phyloP scores from a whole-genome alignment of 1,284 basidiomycete genomes.

The Volvariella surrecta region DNA sequence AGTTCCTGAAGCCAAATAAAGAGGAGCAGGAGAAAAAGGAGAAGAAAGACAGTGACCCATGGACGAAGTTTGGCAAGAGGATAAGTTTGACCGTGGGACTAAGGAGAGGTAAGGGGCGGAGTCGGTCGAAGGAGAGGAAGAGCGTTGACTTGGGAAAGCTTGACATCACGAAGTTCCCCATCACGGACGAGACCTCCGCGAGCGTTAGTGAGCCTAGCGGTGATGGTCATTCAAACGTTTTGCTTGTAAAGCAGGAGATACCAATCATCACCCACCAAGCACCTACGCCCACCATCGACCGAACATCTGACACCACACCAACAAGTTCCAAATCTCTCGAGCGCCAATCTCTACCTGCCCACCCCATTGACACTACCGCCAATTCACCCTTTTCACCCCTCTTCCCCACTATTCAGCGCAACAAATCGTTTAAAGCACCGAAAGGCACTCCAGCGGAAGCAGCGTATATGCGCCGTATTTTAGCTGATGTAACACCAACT shows the following conservation, averaged over 20 bases:
- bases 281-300: too few species aligned
- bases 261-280: too few species aligned
- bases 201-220: too few species aligned
- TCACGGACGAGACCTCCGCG: too few species aligned
- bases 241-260: too few species aligned
- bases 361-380: too few species aligned
- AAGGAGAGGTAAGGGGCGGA: slow-evolving; percentile 26
- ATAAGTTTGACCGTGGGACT: slow-evolving; percentile 48
- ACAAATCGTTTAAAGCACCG: slow-evolving; percentile 25
- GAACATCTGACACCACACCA: too few species aligned
- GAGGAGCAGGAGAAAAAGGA: slow-evolving; percentile 14
- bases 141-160: slow-evolving; percentile 12
- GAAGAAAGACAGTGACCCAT: slow-evolving; percentile 36
- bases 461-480: slow-evolving; percentile 54
- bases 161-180: not conserved
- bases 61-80: slow-evolving; percentile 52
- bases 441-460: slow-evolving; percentile 47
- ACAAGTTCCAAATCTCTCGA: too few species aligned
- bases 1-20: slow-evolving; percentile 10
- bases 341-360: too few species aligned
- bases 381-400: not conserved
- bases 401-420: not conserved
- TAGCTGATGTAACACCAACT: slow-evolving; percentile 45
- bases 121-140: slow-evolving; percentile 20
- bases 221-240: too few species aligned